phyloP scores from a whole-genome alignment of 1,284 basidiomycete species.

The Takashimella tepidaria region DNA sequence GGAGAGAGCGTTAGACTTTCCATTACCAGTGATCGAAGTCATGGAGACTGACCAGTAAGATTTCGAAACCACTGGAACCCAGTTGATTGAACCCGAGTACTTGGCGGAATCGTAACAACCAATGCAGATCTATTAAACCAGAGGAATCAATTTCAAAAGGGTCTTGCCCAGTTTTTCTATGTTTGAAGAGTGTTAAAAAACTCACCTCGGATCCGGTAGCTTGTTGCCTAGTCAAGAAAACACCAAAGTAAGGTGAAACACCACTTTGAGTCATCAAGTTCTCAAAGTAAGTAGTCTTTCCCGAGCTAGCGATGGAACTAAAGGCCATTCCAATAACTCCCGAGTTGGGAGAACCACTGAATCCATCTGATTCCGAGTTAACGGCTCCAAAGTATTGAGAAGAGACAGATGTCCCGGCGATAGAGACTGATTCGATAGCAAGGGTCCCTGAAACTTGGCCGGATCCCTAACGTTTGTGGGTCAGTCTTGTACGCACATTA shows the following conservation, averaged over 20 bases:
- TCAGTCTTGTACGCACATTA: neutral
- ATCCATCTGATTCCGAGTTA: constrained; percentile 38
- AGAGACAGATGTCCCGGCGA: constrained; percentile 68
- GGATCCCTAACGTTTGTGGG: constrained; percentile 43
- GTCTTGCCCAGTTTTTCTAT: no score
- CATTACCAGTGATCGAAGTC: constrained; percentile 55
- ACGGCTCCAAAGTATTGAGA: constrained; percentile 47
- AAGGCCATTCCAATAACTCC: constrained; percentile 48
- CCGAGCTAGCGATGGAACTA: constrained; percentile 38
- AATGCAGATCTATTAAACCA: constrained; percentile 55
- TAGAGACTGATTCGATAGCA: constrained; percentile 63
- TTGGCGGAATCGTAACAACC: constrained; percentile 57
- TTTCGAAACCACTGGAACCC: constrained; percentile 53
- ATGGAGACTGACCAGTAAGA: constrained; percentile 35
- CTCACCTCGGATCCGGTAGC: constrained; percentile 54
- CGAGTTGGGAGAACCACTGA: constrained; percentile 44
- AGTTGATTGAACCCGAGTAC: constrained; percentile 50
- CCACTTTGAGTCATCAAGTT: constrained; percentile 53
- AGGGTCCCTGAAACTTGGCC: constrained; percentile 67
- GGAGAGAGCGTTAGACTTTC: constrained; percentile 16
- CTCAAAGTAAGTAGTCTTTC: constrained; percentile 56
- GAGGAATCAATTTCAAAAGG: no score
- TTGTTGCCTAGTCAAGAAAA: constrained; percentile 54
- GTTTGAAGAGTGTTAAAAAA: no score
- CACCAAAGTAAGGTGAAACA: constrained; percentile 56